These are phyloP conservation scores for Arthrobotrys megalospora DNA, from an alignment of 2,329 filamentous ascomycete genomes.

Conservation along the genomic window DNA sequence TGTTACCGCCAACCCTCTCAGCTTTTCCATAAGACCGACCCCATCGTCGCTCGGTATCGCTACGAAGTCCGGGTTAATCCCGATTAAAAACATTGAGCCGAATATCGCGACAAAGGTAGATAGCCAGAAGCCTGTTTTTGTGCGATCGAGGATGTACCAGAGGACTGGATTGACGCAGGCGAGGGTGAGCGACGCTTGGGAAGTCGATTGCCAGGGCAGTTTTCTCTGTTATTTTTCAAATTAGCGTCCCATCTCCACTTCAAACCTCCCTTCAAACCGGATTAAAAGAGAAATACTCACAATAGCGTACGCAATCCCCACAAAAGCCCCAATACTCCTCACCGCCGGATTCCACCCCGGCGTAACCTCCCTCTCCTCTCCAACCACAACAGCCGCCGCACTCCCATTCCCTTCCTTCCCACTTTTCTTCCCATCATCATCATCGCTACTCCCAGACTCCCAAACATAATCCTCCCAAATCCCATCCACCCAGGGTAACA, in stretches of 20 bases:
- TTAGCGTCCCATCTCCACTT: constrained; percentile 18
- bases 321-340: constrained; percentile 78
- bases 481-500: constrained; percentile 87
- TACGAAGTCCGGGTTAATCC: constrained; percentile 83
- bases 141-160: constrained; percentile 97
- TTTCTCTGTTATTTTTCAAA: constrained; percentile 75
- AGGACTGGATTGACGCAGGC: constrained; percentile 91
- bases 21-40: constrained; percentile 65
- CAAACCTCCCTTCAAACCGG: constrained; percentile 2
- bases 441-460: constrained; percentile 66
- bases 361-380: constrained; percentile 68
- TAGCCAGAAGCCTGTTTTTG: constrained; percentile 84
- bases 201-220: constrained; percentile 91
- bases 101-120: constrained; percentile 80
- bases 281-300: constrained; percentile 72
- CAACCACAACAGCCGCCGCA: constrained; percentile 63
- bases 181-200: constrained; percentile 92
- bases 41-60: constrained; percentile 73
- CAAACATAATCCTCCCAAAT: constrained; percentile 76
- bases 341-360: constrained; percentile 82
- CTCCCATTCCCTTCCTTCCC: constrained; percentile 61
- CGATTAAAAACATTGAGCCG: constrained; percentile 81
- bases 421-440: constrained; percentile 33
- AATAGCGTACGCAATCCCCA: constrained; percentile 84
- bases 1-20: constrained; percentile 46